Conservation (phyloP, 169 alveolate genomes). For the Eimeria zaria region DNA sequence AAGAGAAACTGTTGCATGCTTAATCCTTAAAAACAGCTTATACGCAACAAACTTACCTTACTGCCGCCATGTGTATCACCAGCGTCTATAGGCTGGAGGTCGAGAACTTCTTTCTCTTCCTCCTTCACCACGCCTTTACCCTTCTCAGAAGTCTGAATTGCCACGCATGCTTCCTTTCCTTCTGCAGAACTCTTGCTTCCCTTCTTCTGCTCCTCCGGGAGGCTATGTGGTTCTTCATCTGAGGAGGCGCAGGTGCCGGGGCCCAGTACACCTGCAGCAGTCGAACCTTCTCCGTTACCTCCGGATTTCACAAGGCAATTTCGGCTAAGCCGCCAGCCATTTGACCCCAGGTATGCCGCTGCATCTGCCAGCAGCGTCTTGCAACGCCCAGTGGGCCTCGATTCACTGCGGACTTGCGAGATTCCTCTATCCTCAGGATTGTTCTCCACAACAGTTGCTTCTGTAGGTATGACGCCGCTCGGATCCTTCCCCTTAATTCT, state of each 20-base stretch:
- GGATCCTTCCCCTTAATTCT: no score
- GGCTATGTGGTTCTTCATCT: not conserved
- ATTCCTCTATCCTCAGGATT: not conserved
- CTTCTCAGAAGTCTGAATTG: not conserved
- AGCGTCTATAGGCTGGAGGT: not conserved
- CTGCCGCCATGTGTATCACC: not conserved
- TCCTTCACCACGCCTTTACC: not conserved
- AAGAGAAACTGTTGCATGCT: not conserved
- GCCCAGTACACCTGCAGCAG: not conserved
- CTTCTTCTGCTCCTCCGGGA: not conserved
- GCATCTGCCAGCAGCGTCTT: constrained; percentile 15
- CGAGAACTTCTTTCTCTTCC: not conserved
- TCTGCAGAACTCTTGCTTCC: not conserved
- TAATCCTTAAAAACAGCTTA: not conserved
- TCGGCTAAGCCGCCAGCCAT: not conserved
- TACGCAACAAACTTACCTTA: not conserved
- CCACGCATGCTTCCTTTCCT: not conserved
- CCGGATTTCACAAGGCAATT: not conserved
- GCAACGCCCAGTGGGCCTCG: not conserved
- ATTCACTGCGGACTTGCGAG: not conserved
- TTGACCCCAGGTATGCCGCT: not conserved
- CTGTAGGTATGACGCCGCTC: not conserved
- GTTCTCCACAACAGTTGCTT: not conserved
- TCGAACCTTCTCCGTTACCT: not conserved
- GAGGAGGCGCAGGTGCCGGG: not conserved